These are phyloP conservation scores for Ascoidea tarda DNA, from an alignment of 805 yeast species.

Conservation along the genomic window DNA sequence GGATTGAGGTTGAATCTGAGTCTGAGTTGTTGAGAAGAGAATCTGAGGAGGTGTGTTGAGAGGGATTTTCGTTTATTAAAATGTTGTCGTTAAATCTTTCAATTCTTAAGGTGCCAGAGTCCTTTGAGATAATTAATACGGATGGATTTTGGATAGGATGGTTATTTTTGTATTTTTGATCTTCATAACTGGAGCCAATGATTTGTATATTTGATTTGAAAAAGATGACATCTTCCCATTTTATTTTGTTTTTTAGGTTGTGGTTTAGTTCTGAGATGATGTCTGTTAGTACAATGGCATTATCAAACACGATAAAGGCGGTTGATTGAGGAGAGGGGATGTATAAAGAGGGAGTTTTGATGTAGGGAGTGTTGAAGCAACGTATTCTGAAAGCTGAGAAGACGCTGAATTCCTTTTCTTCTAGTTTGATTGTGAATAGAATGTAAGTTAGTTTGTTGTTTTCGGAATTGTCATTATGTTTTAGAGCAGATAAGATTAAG, in stretches of 20 bases:
- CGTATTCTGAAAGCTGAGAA: constrained; percentile 56
- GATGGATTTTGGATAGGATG: constrained; percentile 25
- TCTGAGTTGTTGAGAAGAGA: no score
- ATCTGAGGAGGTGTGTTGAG: constrained; percentile 5
- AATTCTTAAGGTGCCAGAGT: constrained; percentile 48
- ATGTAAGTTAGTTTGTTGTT: constrained; percentile 25
- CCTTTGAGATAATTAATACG: constrained; percentile 32
- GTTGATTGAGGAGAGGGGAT: constrained; percentile 46
- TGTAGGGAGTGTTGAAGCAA: constrained; percentile 22
- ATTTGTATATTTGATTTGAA: constrained; percentile 39
- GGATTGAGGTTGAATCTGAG: no score
- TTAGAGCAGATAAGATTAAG: constrained; percentile 34
- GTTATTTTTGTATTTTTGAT: constrained; percentile 14
- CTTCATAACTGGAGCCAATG: constrained; percentile 46
- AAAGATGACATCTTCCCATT: constrained; percentile 74
- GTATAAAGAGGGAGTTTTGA: constrained; percentile 30
- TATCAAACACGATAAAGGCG: constrained; percentile 44
- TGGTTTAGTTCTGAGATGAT: constrained; percentile 25
- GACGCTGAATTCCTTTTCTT: constrained; percentile 35
- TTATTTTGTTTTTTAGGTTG: constrained; percentile 21
- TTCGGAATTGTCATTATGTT: constrained; percentile 10
- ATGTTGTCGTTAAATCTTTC: constrained; percentile 27
- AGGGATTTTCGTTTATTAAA: constrained; percentile 11
- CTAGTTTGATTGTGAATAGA: constrained; percentile 38
- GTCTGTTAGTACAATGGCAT: constrained; percentile 55